Conservation (phyloP, 805 yeast species). For the Candida incommunis region DNA sequence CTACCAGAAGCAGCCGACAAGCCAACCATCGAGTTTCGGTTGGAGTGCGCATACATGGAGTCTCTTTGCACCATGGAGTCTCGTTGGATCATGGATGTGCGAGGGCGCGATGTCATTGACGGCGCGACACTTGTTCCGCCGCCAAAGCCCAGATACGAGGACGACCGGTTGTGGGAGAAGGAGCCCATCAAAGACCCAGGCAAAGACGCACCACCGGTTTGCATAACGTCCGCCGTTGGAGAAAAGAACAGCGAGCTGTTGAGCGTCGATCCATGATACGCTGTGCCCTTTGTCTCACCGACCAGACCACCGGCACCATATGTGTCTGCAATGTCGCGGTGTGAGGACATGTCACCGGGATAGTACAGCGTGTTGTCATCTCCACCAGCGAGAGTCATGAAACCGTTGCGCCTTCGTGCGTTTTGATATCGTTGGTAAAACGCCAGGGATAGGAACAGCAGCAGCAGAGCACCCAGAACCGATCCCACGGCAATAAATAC, state of each 20-base stretch:
- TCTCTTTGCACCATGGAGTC: conserved; percentile 1
- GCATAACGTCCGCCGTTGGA: conserved; percentile 65
- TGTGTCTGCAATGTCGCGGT: conserved; percentile 3
- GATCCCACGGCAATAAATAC: conserved; percentile 75
- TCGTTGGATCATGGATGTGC: conserved; percentile 3
- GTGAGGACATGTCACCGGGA: conserved; percentile 4
- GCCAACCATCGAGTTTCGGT: conserved; percentile 9
- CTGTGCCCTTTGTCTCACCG: conserved; percentile 7
- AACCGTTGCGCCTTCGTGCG: conserved; percentile 21
- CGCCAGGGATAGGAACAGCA: conserved; percentile 23
- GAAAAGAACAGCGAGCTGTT: conserved; percentile 43
- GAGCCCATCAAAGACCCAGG: conserved; percentile 6
- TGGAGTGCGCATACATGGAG: conserved; percentile 3
- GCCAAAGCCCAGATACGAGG: conserved; percentile 6
- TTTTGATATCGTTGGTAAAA: background rate
- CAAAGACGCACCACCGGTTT: conserved; percentile 19
- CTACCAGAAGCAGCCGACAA: conserved; percentile 1
- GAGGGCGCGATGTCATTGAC: conserved; percentile 4
- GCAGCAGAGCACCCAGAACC: conserved; percentile 44
- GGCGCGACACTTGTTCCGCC: too few relatives aligned
- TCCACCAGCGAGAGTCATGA: conserved; percentile 1
- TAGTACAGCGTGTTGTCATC: conserved; percentile 6
- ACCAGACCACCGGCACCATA: conserved; percentile 9
- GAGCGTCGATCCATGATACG: background rate
- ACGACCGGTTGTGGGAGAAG: conserved; percentile 11